Evolutionary conservation across 2,329 filamentous ascomycete species (phyloP), one percentile per base, ranked within the genome.

Genomic region (Fusarium chuoi): DNA sequence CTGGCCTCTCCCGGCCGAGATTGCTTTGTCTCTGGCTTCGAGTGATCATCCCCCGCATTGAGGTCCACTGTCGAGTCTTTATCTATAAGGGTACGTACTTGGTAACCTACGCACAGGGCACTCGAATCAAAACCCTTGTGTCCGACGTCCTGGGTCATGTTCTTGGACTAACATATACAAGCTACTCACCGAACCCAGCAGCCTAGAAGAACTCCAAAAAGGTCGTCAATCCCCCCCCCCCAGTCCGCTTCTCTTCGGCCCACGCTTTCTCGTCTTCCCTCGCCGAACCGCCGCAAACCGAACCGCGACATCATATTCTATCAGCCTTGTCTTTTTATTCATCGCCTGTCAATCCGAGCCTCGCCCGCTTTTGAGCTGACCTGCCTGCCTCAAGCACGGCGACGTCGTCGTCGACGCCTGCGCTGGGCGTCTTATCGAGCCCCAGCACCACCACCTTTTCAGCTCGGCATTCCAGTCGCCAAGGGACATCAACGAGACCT

Each of bases 211-310:
- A 28, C 28, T 28, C 28, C 28, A 28, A 28, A 28, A 28, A 28
- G 28, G 28, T 28, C 28, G 28, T 28, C 28, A 28, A 28, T 28
- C 70, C 73, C 71, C 70, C 74, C 71, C 74, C 70, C 74, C 71
- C 74, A 64, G 71, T 73, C 62, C 74, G 75, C 75, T 77, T 75
- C 77, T 71, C 71, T 38, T 77, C 75, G 75, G 76, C 76, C 77
- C 74, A 73, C 68, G 68, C 59, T 65, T 62, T 62, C 65, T 63
- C 63, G 72, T 70, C 77, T 75, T 71, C 69, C 79, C 79, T 81
- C 74, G 58, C 71, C 71, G 71, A 81, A 77, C 81, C 81, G 81
- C 79, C 73, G 78, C 81, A 79, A 83, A 79, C 81, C 81, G 81
- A 80, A 77, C 61, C 65, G 69, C 59, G 65, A 66, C 68, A 70